A percentile compares a stretch with the other conserved stretches of the same genome.
Evolutionary conservation across 176 grass and related monocot genomes (phyloP).

Genomic region (Echinochloa phyllopogon): DNA sequence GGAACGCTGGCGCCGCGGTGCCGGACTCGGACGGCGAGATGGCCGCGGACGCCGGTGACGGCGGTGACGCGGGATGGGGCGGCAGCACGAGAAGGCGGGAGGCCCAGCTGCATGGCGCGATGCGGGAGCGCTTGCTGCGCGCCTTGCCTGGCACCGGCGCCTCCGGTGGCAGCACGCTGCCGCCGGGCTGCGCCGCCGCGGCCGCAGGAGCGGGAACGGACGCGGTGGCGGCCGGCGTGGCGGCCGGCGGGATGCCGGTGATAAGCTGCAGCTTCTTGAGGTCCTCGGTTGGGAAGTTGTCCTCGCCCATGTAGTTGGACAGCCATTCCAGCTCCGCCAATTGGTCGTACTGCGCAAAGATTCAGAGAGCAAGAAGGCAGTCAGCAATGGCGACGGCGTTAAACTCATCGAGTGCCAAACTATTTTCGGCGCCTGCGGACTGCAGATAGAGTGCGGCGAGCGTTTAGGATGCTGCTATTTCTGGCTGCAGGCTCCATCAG

Average conservation of each 20-base stretch:
- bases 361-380: slow-evolving; percentile 11
- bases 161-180: slow-evolving; percentile 33
- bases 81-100: slow-evolving; percentile 65
- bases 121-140: slow-evolving; percentile 73
- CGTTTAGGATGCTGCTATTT: slow-evolving; percentile 50
- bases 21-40: slow-evolving; percentile 63
- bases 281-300: slow-evolving; percentile 88
- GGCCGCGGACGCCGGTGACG: slow-evolving; percentile 35
- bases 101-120: slow-evolving; percentile 65
- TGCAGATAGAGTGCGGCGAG: not conserved
- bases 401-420: not conserved
- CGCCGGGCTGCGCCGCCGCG: not conserved
- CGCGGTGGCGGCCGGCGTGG: not conserved
- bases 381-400: slow-evolving; percentile 42
- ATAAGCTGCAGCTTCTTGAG: slow-evolving; percentile 90
- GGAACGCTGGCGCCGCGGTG: slow-evolving; percentile 29
- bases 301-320: slow-evolving; percentile 82
- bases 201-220: not conserved
- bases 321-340: slow-evolving; percentile 95
- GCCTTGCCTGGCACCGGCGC: slow-evolving; percentile 60
- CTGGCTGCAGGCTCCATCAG: slow-evolving; percentile 23
- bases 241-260: slow-evolving; percentile 47
- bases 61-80: slow-evolving; percentile 17
- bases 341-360: slow-evolving; percentile 77
- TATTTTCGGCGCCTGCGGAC: slow-evolving; percentile 26